Evolutionary conservation across 202 grass and related monocot species (phyloP), one percentile per base, ranked within the genome.

Genomic region (Hordeum pubiflorum): DNA sequence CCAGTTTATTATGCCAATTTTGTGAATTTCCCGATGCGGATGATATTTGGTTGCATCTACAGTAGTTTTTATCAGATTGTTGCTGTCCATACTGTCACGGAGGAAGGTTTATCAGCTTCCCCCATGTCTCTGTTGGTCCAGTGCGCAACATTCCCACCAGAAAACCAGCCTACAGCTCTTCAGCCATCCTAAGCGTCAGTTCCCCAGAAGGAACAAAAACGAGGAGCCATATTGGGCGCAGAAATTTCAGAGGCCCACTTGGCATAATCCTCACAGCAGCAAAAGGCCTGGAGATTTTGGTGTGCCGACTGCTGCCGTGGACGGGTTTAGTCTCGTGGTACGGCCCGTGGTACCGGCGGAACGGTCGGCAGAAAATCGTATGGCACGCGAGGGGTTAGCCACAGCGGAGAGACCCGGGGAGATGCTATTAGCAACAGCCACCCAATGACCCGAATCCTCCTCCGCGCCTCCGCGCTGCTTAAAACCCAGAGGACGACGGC

Each of bases 301-400:
- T n/a, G 50, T 54, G 17, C 50, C 50, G 50, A 54, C 50, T 8
- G 50, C 46, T 48, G 44, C 44, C 14, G 44, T 48, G 14, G 34
- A 36, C 41, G 41, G 13, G 44, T 48, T 48, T 17, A 48, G 43
- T 15, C 6, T 7, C 1, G 36, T 9, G 37, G 58, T 78, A 78
- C 58, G 75, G 58, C 58, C 55, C 23, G 58, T 78, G 75, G 17
- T 8, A 78, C 75, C 9, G 75, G 43, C 58, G 5, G 17, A 64
- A 55, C 75, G 41, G 36, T 69, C 67, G 15, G 36, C 67, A 41
- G 24, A 63, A 54, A 52, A 79, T 72, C 62, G 76, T 79, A 79
- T 85, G 83, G 80, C 69, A 27, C 40, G 40, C 27, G 34, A 7
- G 79, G 66, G 66, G 27, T 82, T 82, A 82, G 80, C 80, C 80